These are phyloP conservation scores for Xylaria longipes DNA, from an alignment of 495 filamentous ascomycete species.

Conservation along the genomic window DNA sequence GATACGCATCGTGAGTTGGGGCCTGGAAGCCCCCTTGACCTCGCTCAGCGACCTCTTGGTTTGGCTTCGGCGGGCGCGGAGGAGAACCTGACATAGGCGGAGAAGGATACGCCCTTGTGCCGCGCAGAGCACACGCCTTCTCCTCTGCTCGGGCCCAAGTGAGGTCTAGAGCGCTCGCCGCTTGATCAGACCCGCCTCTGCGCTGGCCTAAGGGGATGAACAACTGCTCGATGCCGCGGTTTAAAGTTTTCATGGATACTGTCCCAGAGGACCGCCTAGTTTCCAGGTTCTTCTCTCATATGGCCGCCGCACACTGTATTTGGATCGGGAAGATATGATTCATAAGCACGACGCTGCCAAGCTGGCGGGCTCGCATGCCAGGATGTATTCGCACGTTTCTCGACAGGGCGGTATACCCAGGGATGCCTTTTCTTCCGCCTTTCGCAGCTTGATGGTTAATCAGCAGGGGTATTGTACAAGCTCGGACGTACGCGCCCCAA, in stretches of 20 bases:
- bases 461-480: conserved; percentile 14
- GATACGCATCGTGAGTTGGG: conserved; percentile 56
- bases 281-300: conserved; percentile 38
- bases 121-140: conserved; percentile 66
- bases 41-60: conserved; percentile 64
- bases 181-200: conserved; percentile 67
- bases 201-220: conserved; percentile 63
- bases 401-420: conserved; percentile 10
- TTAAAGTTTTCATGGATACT: conserved; percentile 58
- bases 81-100: conserved; percentile 88
- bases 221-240: conserved; percentile 49
- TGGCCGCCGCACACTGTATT: conserved; percentile 15
- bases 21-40: conserved; percentile 57
- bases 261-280: conserved; percentile 35
- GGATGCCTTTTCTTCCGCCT: conserved; percentile 4
- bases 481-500: conserved; percentile 15
- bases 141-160: conserved; percentile 71
- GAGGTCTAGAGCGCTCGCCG: conserved; percentile 73
- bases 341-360: conserved; percentile 6
- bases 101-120: conserved; percentile 71
- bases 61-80: conserved; percentile 69
- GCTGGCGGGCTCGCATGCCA: conserved; percentile 23
- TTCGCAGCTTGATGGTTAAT: conserved; percentile 9
- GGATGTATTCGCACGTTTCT: conserved; percentile 17
- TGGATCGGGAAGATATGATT: conserved; percentile 9